Evolutionary conservation across 805 yeast genomes (phyloP), one percentile per base, ranked within the genome.

Genomic region (Saccharomycopsis lassenensis): DNA sequence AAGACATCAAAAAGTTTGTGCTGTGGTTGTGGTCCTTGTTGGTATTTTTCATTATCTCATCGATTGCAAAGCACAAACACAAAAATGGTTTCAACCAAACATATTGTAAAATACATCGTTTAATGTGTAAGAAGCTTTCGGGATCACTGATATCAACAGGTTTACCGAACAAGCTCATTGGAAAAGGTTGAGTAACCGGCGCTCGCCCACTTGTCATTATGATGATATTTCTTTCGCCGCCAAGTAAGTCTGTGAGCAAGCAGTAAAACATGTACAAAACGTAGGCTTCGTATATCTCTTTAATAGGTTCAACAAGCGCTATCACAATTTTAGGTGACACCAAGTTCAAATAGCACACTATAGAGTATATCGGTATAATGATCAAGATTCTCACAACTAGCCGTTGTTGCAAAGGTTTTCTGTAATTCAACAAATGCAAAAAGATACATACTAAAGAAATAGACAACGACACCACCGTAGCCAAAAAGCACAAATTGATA

Each of bases 281-380:
- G 58, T 91, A 84, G 0, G 97, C 96, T 56, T 91, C 98, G 56
- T 91, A 91, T 1, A 89, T 72, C 53, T 91, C 98, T 30, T 91
- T 64, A 0, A 82, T 49, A 0, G 95, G 94, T 47, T 81, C 91
- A 2, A 85, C 47, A 39, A 63, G 62, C 37, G 55, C 59, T 33
- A 65, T 73, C 21, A 61, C 43, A 7, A 24, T 17, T 4, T 47
- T 46, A n/a, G 63, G 72, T 54, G 63, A 59, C 12, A 62, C 58
- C 15, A 77, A 63, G 47, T 74, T 67, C 3, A 69, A 47, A 49
- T 71, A 80, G 51, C 94, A 80, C 7, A 85, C 66, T 0, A 77
- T 43, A 4, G 93, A 77, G 57, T 79, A 87, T 16, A 87, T 51
- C 0, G 96, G 96, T 1, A 87, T 79, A 46, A 89, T 72, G 30